Base-by-base conservation (phyloP, 805 yeast genomes). In the Saccharomycopsis amapae region DNA sequence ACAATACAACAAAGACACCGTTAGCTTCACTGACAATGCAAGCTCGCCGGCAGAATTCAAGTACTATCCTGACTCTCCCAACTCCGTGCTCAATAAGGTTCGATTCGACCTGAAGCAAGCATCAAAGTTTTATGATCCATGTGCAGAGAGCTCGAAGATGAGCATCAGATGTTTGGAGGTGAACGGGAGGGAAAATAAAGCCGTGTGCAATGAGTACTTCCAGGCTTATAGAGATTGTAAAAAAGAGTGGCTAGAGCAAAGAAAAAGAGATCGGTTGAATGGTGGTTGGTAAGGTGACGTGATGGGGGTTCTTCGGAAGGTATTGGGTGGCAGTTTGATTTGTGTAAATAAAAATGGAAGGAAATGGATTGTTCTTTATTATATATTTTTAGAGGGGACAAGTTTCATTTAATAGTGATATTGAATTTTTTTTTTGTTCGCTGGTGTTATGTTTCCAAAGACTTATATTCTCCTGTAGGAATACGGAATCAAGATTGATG, bases 171-270 rank as follows among this genome's bases (percentile, higher is more conserved):
- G 98, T 57, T 68, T 90, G 61, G 90, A 86, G 55, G 63, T 83
- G 41, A 85, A 89, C 58, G 51, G 53, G 9, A 72, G 80, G 55
- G 81, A 76, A 68, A 86, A 76, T 68, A 76, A 71, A 68, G 78
- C 69, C 44, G 72, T 63, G 64, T 87, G 81, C 68, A 76, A 65
- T 61, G 95, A 84, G 49, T 90, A 85, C 59, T 93, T 90, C 61
- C 87, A 81, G 56, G 96, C 97, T 0, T 90, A 90, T 61, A 71
- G 90, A 49, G 98, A 90, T 58, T 90, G 98, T 65, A 83, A 84
- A 60, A 80, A 80, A 57, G 84, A 73, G 50, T 84, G 89, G 89
- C 63, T 74, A 59, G 58, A 50, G 10, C 61, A 66, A 40, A 66
- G 72, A 56, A 62, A 40, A 38, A 30, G 20, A 32, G 49, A 43